Conservation (phyloP, 1,284 basidiomycete genomes). For the Irpex sp. region DNA sequence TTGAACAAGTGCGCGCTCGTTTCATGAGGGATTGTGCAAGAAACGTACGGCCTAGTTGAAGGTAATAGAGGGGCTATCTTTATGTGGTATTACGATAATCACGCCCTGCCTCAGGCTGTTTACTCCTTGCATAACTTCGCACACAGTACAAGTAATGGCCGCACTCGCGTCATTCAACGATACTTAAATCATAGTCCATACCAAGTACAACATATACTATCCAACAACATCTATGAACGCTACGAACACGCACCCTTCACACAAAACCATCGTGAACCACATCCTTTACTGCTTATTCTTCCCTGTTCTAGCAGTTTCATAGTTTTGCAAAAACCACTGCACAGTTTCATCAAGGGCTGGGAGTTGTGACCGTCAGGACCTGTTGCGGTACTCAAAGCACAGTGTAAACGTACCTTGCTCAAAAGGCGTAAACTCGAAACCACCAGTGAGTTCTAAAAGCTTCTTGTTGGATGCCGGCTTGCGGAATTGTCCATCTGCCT, state of each 20-base stretch:
- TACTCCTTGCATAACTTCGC: no score
- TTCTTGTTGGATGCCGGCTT: slow-evolving; percentile 93
- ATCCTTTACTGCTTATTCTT: slow-evolving; percentile 10
- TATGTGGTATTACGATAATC: no score
- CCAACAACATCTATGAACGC: background rate
- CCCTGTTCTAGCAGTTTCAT: slow-evolving; percentile 23
- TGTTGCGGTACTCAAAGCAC: background rate
- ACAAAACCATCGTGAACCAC: no score
- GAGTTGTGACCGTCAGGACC: background rate
- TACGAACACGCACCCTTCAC: background rate
- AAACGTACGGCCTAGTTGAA: no score
- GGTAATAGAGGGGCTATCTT: no score
- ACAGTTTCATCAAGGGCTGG: slow-evolving; percentile 25
- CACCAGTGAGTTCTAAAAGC: slow-evolving; percentile 63
- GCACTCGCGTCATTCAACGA: no score
- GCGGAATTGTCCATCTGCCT: slow-evolving; percentile 85
- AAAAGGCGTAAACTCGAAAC: slow-evolving; percentile 86
- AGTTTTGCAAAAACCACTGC: slow-evolving; percentile 26
- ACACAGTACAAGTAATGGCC: no score
- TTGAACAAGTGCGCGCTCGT: no score
- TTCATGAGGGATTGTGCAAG: no score
- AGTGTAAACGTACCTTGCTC: slow-evolving; percentile 49
- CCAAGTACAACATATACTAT: background rate
- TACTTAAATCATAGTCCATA: background rate
- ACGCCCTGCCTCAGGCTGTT: no score